phyloP scores from a whole-genome alignment of 768 basidiomycete species.

The Mycena crocata region DNA sequence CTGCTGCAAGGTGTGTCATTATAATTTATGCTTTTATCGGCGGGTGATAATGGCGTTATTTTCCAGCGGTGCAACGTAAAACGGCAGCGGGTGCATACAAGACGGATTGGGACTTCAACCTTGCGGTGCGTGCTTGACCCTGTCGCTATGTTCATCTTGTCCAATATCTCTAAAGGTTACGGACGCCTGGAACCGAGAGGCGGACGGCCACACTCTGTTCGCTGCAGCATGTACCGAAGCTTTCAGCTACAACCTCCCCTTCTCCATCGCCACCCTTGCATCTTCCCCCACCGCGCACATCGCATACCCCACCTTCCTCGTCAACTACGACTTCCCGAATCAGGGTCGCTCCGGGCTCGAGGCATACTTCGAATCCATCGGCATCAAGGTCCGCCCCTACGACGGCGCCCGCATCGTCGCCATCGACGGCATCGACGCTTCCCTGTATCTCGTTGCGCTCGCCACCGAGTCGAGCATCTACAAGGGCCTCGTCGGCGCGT shows the following conservation, averaged over 20 bases:
- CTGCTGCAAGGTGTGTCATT: constrained; percentile 17
- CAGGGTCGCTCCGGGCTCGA: constrained; percentile 28
- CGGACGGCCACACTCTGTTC: constrained; percentile 31
- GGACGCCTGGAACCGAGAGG: constrained; percentile 31
- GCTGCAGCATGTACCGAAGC: constrained; percentile 24
- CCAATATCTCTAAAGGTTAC: constrained; percentile 13
- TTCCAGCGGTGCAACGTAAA: constrained; percentile 19
- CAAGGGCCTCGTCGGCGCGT: constrained; percentile 32
- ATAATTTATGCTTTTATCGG: neutral
- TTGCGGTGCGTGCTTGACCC: constrained; percentile 15
- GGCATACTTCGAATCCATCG: constrained; percentile 24
- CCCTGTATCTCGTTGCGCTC: constrained; percentile 18
- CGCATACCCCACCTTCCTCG: constrained; percentile 33
- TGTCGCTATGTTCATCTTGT: neutral
- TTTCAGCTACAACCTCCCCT: constrained; percentile 31
- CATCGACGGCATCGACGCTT: constrained; percentile 30
- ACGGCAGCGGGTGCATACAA: constrained; percentile 4
- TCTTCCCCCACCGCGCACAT: neutral
- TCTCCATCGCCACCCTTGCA: constrained; percentile 34
- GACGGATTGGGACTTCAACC: constrained; percentile 34
- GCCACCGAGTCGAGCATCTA: constrained; percentile 30
- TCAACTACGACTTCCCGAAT: constrained; percentile 34
- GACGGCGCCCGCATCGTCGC: constrained; percentile 28
- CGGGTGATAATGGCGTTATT: neutral
- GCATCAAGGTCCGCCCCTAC: constrained; percentile 26